Evolutionary conservation across 2,329 filamentous ascomycete genomes (phyloP), one percentile per base, ranked within the genome.

Genomic region (Alternaria triticimaculans): DNA sequence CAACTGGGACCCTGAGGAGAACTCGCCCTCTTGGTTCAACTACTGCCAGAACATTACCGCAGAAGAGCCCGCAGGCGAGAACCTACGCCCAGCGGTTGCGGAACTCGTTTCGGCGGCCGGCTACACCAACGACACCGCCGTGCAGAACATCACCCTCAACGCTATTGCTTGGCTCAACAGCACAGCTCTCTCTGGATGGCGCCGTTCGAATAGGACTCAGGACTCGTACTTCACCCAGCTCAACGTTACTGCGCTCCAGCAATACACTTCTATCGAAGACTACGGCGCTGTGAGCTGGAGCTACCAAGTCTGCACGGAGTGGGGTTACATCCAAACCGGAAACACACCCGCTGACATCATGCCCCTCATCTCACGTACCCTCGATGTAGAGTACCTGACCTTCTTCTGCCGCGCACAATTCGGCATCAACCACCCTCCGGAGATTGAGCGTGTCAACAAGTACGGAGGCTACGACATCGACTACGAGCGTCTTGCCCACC

Each of bases 251-350:
- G 63, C 65, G 10, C 46, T 70, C 7, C 69, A 74, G 41, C 54
- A 58, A 8, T 62, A 68, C 49, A 73, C 69, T 1, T 41, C 64
- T 1, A 62, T 73, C 15, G 44, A 61, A n/a, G 66, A 72, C 58
- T 74, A 73, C 48, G 54, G 55, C 20, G 25, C 51, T 10, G 63
- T 84, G 25, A 77, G 78, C 58, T 90, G 88, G 88, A 78, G 81
- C 18, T 90, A 89, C 70, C 88, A 88, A 72, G 85, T 85, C 60
- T 75, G 73, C 65, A 72, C 67, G 46, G 74, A 76, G 85, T 96
- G 92, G 92, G 93, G 92, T 10, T 96, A 88, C 80, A 87, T 94
- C 54, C 87, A 90, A 68, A 93, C 91, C 0, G 92, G 93, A 51
- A 89, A 88, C 25, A 88, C 89, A 0, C 92, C 92, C 0, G 71